Base-by-base conservation (phyloP, 1,139 yeast genomes). In the Yamadazyma friedrichii region DNA sequence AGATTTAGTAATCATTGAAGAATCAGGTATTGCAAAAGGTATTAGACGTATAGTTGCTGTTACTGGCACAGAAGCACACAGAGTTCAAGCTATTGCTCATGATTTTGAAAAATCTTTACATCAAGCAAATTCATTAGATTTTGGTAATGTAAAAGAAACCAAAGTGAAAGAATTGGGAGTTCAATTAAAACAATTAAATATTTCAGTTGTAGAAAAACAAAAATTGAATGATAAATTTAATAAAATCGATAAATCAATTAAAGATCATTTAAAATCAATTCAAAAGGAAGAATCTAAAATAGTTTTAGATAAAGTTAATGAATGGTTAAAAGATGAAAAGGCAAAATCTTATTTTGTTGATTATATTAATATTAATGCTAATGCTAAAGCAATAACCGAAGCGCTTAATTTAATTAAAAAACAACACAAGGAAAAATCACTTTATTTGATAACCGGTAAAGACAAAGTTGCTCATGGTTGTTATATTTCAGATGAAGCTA, bases 21-120 rank as follows among this genome's bases (percentile, higher is more conserved):
- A 93, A 68, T 80, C 89, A 48, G 98, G 98, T 67, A 93, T 93
- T 64, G 98, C 98, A 48, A 93, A 93, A 73, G 99, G 99, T 66
- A 88, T 88, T 49, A 82, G 99, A 70, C 88, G 99, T 76, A 86
- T 93, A 61, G 96, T 93, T 46, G 98, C 97, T 17, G 96, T 91
- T 41, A 87, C 97, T 28, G 98, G 98, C 37, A 74, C 78, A 43
- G 95, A 83, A 55, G 98, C 98, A 15, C 83, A 80, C 55, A 88
- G 82, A 55, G 97, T 89, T 39, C 96, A 91, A 74, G 78, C 87
- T 61, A 60, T 84, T 49, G 96, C 97, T 39, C 60, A 62, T 30
- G 93, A 84, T 42, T 89, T 84, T 59, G 84, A 74, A 33, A 70
- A 67, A 39, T 73, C 78, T 43, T 76, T 93, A 47, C 76, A 69